These are phyloP conservation scores for Hygrocybe punicea DNA, from an alignment of 768 basidiomycete species.

Conservation along the genomic window DNA sequence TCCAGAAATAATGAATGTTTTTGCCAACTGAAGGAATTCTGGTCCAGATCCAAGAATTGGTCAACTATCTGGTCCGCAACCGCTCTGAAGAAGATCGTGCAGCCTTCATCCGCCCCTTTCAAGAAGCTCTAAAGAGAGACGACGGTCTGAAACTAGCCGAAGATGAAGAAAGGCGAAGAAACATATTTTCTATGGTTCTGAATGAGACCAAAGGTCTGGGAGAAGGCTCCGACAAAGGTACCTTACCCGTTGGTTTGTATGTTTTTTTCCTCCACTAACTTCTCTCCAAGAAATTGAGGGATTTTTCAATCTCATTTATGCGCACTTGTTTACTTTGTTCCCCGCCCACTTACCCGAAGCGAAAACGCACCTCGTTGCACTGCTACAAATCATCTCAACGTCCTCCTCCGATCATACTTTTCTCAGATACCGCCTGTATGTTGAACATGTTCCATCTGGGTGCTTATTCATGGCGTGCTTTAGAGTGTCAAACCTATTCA, in stretches of 20 bases:
- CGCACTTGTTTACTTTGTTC: conserved; percentile 66
- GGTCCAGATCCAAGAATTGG: conserved; percentile 68
- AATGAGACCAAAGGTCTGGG: conserved; percentile 65
- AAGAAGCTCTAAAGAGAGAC: conserved; percentile 50
- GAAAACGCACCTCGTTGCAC: conserved; percentile 45
- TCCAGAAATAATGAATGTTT: not conserved
- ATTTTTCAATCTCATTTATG: conserved; percentile 79
- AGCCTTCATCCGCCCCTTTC: conserved; percentile 61
- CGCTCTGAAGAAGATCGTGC: conserved; percentile 66
- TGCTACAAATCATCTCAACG: conserved; percentile 55
- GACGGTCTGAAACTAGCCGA: conserved; percentile 54
- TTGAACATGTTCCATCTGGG: conserved; percentile 11
- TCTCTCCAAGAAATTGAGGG: conserved; percentile 67
- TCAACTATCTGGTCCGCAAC: conserved; percentile 67
- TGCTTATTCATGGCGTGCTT: not conserved
- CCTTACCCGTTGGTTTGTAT: conserved; percentile 23
- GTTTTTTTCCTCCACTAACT: not conserved
- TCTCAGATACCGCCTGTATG: conserved; percentile 76
- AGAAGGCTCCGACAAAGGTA: conserved; percentile 76
- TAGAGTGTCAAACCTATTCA: conserved; percentile 82
- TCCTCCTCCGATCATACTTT: conserved; percentile 51
- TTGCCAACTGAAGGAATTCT: not conserved
- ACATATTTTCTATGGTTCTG: conserved; percentile 58
- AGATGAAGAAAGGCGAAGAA: conserved; percentile 50
- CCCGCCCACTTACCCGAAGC: conserved; percentile 52